These are phyloP conservation scores for Apiospora arundinis DNA, from an alignment of 2,329 filamentous ascomycete genomes.

Conservation along the genomic window DNA sequence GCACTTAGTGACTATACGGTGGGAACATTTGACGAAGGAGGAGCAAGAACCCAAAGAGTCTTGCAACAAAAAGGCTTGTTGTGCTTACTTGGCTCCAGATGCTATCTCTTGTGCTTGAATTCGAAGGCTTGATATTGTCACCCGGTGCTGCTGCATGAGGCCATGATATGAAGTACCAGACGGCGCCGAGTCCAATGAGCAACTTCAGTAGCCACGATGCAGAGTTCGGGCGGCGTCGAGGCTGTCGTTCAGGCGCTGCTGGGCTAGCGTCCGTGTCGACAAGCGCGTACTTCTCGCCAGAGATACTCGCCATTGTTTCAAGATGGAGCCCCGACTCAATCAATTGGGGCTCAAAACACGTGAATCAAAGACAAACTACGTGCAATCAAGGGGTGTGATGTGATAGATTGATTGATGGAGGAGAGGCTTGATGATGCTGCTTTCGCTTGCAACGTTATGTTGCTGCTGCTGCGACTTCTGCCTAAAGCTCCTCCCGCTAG, in stretches of 20 bases:
- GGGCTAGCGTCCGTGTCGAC: background rate
- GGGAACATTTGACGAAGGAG: background rate
- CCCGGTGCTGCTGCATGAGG: background rate
- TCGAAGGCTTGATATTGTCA: background rate
- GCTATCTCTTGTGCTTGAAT: background rate
- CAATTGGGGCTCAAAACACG: background rate
- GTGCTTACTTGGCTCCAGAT: constrained; percentile 20
- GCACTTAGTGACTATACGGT: constrained; percentile 5
- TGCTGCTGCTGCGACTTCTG: background rate
- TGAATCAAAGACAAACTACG: background rate
- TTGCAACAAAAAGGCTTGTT: background rate
- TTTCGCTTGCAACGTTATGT: background rate
- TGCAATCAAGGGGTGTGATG: no score
- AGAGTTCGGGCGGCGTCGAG: background rate
- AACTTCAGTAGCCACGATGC: background rate
- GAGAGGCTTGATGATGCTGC: background rate
- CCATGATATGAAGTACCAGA: background rate
- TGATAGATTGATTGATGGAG: background rate
- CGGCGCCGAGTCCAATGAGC: background rate
- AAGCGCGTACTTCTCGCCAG: background rate
- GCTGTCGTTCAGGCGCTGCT: background rate
- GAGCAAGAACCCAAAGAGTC: background rate
- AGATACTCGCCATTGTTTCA: background rate
- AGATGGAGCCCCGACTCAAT: background rate
- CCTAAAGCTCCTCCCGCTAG: constrained; percentile 6